These are phyloP conservation scores for Lavandula angustifolia DNA, from an alignment of 257 asterid genomes.

Conservation along the genomic window DNA sequence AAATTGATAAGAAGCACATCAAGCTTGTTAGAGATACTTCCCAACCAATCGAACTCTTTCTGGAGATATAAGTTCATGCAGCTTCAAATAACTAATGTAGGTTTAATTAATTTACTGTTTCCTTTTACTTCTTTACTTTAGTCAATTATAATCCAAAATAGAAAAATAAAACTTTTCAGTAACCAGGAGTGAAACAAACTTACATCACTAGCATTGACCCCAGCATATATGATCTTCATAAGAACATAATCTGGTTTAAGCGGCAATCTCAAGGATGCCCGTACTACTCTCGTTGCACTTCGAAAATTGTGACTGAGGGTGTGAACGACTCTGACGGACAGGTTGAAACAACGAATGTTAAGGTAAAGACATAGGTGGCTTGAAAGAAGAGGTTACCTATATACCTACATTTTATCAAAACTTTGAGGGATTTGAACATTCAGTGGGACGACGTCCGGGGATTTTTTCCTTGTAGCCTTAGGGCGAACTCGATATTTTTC, in stretches of 20 bases:
- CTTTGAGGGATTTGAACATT: constrained; percentile 66
- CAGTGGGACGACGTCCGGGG: constrained; percentile 45
- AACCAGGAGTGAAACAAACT: constrained; percentile 40
- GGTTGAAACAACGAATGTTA: constrained; percentile 29
- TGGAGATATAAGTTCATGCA: constrained; percentile 14
- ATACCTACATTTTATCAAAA: constrained; percentile 80
- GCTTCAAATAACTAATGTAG: constrained; percentile 2
- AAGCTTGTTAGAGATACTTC: constrained; percentile 18
- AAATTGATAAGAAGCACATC: constrained; percentile 29
- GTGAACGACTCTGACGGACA: constrained; percentile 72
- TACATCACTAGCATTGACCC: constrained; percentile 99
- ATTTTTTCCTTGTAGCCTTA: constrained; percentile 42
- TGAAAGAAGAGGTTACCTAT: constrained; percentile 14
- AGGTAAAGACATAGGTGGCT: constrained; percentile 27
- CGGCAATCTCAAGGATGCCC: constrained; percentile 59
- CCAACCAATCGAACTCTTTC: constrained; percentile 11
- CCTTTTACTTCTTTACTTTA: neutral
- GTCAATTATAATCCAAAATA: constrained; percentile 17
- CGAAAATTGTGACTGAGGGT: constrained; percentile 85
- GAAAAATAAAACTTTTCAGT: neutral
- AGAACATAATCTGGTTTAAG: constrained; percentile 79
- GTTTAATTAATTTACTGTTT: neutral
- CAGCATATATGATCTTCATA: constrained; percentile 88
- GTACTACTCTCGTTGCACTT: constrained; percentile 70
- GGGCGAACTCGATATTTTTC: constrained; percentile 56